Evolutionary conservation across 1,139 yeast genomes (phyloP), one percentile per base, ranked within the genome.

Genomic region (Yamadazyma jaroonii): DNA sequence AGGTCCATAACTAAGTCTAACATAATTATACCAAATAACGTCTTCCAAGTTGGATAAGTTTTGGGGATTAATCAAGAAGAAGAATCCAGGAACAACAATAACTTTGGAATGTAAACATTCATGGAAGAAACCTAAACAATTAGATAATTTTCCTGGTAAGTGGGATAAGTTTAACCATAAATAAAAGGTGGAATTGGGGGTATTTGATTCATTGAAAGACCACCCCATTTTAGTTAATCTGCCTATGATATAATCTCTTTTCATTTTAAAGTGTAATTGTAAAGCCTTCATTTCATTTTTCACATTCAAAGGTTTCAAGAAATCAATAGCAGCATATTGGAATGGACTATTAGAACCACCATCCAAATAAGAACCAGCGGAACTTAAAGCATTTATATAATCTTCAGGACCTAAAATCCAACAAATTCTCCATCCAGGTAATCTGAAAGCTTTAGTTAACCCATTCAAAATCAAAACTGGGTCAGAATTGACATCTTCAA

Each of bases 381-480:
- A 74, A 37, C 80, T 69, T 46, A 79, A 65, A 3, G 82, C 78
- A 38, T 63, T 65, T 48, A 79, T 75, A 52, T 79, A 79, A 38
- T 76, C 78, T 52, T 78, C 82, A 11, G 86, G 86, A 0, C 86
- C 86, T 42, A 79, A 61, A 41, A 79, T 66, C 86, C 86, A 79
- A 50, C 84, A 79, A 12, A 77, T 76, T 59, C 86, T 69, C 84
- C 84, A 79, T 2, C 86, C 86, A 3, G 86, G 85, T 37, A 79
- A 65, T 46, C 86, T 67, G 59, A 79, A 79, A 1, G 82, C 79
- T 57, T 79, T 79, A 36, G 86, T 79, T 34, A 79, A 64, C 2
- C 86, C 86, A 54, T 79, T 81, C 41, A 79, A 64, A 46, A 79
- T 78, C 47, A 79, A 67, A 6, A 79, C 85, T 0, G 84, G 84